Base-by-base conservation (phyloP, 768 basidiomycete genomes). In the Auriscalpium vulgare region DNA sequence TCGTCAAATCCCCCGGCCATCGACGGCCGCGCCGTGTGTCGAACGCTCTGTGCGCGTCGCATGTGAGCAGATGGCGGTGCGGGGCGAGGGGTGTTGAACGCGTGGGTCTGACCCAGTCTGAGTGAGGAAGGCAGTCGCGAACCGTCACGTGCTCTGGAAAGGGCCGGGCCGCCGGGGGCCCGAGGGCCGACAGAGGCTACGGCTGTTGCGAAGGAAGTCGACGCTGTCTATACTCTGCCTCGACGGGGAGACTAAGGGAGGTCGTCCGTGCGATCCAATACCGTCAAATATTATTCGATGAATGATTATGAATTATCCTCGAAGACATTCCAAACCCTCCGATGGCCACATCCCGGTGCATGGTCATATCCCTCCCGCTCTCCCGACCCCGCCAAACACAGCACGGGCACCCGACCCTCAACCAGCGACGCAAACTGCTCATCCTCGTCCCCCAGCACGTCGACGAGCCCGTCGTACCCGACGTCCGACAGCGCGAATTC, bases 321-420 rank as follows among this genome's bases (percentile, higher is more conserved):
- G 69, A 68, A 74, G 8, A 69, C 59, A n/a, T 62, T 53, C 61
- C 69, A 64, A 17, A 65, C 71, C 51, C 63, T 54, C n/a, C 55
- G 60, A 59, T 77, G 77, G 8, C 70, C 70, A 51, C 78, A 78
- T 8, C 69, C 68, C 7, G 67, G 64, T 29, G 60, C 53, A 58
- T 78, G 77, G 8, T 55, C 48, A 44, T 59, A 19, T n/a, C 47
- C 66, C 37, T 59, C 57, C 17, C 57, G 56, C 16, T 43, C 38
- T n/a, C 40, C 57, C 21, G 64, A 53, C 2, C 75, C 77, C 2
- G 71, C 75, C 29, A 78, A 67, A 59, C 76, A 78, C 47, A 79
- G 48, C 8, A 67, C 59, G 2, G 77, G 74, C 51, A 63, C 63
- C 43, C 56, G 10, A 4, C 48, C 37, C 4, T 40, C 55, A 14